Evolutionary conservation across 345 rosid genomes (phyloP).

Genomic region (Turritis glabra): DNA sequence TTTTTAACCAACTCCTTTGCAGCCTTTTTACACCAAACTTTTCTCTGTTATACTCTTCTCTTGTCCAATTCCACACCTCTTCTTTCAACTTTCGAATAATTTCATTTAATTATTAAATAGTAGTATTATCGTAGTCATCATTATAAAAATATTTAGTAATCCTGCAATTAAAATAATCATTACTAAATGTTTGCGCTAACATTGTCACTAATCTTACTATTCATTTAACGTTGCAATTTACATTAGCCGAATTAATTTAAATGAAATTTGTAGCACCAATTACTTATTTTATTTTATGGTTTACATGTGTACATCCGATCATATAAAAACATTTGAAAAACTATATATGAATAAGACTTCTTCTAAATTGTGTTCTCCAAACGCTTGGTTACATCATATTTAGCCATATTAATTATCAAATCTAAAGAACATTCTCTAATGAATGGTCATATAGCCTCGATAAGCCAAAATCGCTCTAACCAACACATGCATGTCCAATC

Average conservation of each 20-base stretch:
- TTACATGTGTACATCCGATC: background rate
- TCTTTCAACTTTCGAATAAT: slow-evolving; percentile 26
- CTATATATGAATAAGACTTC: background rate
- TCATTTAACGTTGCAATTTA: background rate
- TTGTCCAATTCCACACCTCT: slow-evolving; percentile 28
- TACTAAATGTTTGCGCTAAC: background rate
- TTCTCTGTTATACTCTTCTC: slow-evolving; percentile 28
- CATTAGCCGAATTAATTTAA: no score
- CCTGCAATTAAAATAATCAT: background rate
- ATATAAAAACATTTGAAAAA: background rate
- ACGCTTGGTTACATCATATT: background rate
- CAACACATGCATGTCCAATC: background rate
- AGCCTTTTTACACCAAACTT: slow-evolving; percentile 33
- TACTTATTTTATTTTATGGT: background rate
- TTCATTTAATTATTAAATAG: background rate
- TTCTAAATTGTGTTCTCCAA: background rate
- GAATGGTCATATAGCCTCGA: background rate
- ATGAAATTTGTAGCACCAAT: background rate
- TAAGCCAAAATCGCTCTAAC: background rate
- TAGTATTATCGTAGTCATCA: background rate
- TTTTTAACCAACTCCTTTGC: slow-evolving; percentile 33
- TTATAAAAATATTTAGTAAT: background rate
- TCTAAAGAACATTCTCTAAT: background rate
- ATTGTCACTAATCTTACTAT: background rate
- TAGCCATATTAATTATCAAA: background rate